Percentiles rank a stretch among this genome's conserved stretches.
phyloP scores from a whole-genome alignment of 2,329 filamentous ascomycete genomes.

The Chaetomiaceae sp. region DNA sequence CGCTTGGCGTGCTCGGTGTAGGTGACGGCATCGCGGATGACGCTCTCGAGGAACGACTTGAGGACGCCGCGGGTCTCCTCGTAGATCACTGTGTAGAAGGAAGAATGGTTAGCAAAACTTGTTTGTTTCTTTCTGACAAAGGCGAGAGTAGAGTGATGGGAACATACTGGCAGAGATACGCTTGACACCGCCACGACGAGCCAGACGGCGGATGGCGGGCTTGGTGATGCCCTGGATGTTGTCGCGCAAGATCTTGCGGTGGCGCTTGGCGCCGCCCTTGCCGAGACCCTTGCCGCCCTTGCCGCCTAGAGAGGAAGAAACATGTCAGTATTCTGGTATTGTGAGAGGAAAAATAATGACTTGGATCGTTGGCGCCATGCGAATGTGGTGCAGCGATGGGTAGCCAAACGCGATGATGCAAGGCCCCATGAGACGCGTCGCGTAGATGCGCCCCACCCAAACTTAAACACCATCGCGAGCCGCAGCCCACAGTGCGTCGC shows the following conservation, averaged over 20 bases:
- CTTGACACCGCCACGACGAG: slow-evolving; percentile 99
- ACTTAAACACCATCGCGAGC: slow-evolving; percentile 12
- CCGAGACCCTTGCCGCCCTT: slow-evolving; percentile 98
- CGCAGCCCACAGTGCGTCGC: slow-evolving; percentile 17
- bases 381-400: neutral
- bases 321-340: slow-evolving; percentile 34
- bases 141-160: neutral
- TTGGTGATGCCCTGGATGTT: slow-evolving; percentile 99
- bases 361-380: neutral
- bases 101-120: neutral
- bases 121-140: no score
- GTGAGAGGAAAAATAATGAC: neutral
- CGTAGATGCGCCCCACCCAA: slow-evolving; percentile 24
- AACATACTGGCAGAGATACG: slow-evolving; percentile 91
- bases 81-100: slow-evolving; percentile 57
- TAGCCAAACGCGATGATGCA: neutral
- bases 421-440: slow-evolving; percentile 21
- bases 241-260: slow-evolving; percentile 98
- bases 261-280: slow-evolving; percentile 97
- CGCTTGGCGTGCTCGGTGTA: slow-evolving; percentile 79
- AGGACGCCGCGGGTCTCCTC: slow-evolving; percentile 73
- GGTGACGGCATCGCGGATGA: slow-evolving; percentile 72
- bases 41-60: slow-evolving; percentile 72
- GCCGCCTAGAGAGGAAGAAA: slow-evolving; percentile 56
- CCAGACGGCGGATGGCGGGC: slow-evolving; percentile 96